Percentiles rank a stretch among this genome's conserved stretches.
Conservation (phyloP, 2,329 filamentous ascomycete species). For the Pyricularia grisea region DNA sequence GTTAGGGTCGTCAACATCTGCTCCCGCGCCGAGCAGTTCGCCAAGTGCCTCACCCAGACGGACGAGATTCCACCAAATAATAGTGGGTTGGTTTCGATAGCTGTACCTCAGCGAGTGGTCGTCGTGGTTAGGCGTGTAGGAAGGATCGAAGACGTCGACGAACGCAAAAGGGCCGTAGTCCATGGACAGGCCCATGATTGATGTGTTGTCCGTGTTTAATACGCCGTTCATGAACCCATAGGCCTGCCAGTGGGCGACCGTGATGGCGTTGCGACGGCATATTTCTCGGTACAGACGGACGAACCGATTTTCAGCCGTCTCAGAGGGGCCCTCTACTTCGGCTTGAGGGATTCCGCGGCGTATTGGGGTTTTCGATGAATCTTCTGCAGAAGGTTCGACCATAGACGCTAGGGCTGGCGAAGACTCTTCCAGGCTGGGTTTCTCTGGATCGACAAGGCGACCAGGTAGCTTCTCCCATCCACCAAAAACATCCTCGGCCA, state of each 20-base stretch:
- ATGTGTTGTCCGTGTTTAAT: constrained; percentile 96
- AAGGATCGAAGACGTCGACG: constrained; percentile 91
- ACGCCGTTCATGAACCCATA: constrained; percentile 99
- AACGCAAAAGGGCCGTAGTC: constrained; percentile 98
- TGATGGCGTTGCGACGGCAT: constrained; percentile 72
- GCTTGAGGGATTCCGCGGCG: constrained; percentile 43
- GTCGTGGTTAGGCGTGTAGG: constrained; percentile 95
- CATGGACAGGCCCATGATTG: constrained; percentile 76
- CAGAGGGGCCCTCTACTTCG: constrained; percentile 56
- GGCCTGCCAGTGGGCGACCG: constrained; percentile 89
- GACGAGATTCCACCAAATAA: constrained; percentile 98
- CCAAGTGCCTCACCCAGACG: constrained; percentile 82
- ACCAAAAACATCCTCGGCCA: constrained; percentile 77
- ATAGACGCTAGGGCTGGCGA: not conserved
- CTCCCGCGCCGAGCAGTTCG: constrained; percentile 74
- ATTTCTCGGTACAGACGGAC: constrained; percentile 81
- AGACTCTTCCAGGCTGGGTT: constrained; percentile 17
- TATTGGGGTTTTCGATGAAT: constrained; percentile 19
- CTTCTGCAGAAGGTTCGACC: not conserved
- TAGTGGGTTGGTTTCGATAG: constrained; percentile 88
- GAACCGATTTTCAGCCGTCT: constrained; percentile 75
- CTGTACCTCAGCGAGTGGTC: constrained; percentile 79
- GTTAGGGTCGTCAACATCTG: constrained; percentile 56
- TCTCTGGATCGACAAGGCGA: constrained; percentile 40
- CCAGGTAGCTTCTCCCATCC: constrained; percentile 80